Evolutionary conservation across 164 flowering plant genomes (phyloP).

Genomic region (Dillenia suffruticosa): DNA sequence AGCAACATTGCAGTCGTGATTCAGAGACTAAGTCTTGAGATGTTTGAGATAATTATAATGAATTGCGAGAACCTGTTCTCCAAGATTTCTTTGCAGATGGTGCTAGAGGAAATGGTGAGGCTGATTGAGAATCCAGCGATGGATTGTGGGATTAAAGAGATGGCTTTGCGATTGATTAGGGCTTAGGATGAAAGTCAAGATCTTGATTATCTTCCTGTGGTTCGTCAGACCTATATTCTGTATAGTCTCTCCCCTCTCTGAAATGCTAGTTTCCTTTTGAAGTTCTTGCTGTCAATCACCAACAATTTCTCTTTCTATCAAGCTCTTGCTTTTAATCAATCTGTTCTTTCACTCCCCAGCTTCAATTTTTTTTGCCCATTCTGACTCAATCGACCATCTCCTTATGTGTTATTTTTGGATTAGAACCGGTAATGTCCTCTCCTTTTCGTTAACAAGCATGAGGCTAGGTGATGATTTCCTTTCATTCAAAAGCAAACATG

Average conservation of each 20-base stretch:
- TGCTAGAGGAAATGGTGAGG: constrained; percentile 86
- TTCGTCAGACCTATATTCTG: constrained; percentile 68
- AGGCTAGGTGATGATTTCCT: no score
- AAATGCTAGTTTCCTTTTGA: no score
- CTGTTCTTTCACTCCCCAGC: no score
- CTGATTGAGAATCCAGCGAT: constrained; percentile 62
- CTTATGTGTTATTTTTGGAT: no score
- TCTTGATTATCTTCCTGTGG: constrained; percentile 74
- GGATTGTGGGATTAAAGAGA: constrained; percentile 28
- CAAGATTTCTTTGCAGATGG: constrained; percentile 84
- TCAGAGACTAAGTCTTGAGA: constrained; percentile 59
- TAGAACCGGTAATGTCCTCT: no score
- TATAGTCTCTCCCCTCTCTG: constrained; percentile 12
- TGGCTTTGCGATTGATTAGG: constrained; percentile 62
- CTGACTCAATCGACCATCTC: no score
- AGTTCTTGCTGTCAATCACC: no score
- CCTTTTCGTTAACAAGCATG: no score
- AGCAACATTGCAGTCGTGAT: constrained; percentile 27
- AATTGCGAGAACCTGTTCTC: constrained; percentile 90
- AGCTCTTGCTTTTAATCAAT: no score
- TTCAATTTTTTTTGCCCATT: no score
- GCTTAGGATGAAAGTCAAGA: constrained; percentile 85
- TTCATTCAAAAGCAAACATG: no score
- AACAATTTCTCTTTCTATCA: no score
- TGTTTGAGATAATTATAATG: constrained; percentile 70